Evolutionary conservation across 2,329 filamentous ascomycete genomes (phyloP), one percentile per base, ranked within the genome.

Genomic region (Ceratocystis lukuohia): DNA sequence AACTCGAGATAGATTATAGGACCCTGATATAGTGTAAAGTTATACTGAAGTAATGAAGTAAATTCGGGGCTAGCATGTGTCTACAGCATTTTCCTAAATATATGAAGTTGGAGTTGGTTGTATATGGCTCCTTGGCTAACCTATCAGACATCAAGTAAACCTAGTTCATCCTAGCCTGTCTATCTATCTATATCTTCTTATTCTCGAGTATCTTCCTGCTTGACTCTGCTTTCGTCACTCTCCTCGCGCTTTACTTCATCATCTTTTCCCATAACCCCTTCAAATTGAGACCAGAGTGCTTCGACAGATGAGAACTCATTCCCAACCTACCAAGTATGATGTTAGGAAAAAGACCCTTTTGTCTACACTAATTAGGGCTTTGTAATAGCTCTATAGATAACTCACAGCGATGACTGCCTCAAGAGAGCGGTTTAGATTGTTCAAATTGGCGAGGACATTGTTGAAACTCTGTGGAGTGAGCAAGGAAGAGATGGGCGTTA

Each of bases 281-380:
- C 94, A 73, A 99, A 97, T 72, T 96, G 91, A 48, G 89, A 95
- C 94, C 94, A 99, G 17, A 99, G 82, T 37, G 91, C 91, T 76
- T 99, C 94, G 56, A 99, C 94, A 3, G 91, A 92, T n/a, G 89
- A 87, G 77, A 99, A 96, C 73, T 99, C 94, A 76, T 96, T 96
- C 46, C 94, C 94, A 64, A 99, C 87, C 86, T 90, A 53, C 17
- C 61, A 33, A 15, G 25, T 17, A 10, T 3, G 7, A 17, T n/a
- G 30, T 56, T 33, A 48, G 65, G 1, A 6, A 15, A 59, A 15
- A 20, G 22, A 37, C n/a, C 10, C 7, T 17, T 50, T 48, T n/a
- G 2, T 7, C 17, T 12, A 25, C 2, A 0, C 4, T 28, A 7
- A 22, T 12, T 15, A 12, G 48, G 20, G 48, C 12, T 25, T 53